Evolutionary conservation across 805 yeast species (phyloP).

Genomic region (Candida suzukii): DNA sequence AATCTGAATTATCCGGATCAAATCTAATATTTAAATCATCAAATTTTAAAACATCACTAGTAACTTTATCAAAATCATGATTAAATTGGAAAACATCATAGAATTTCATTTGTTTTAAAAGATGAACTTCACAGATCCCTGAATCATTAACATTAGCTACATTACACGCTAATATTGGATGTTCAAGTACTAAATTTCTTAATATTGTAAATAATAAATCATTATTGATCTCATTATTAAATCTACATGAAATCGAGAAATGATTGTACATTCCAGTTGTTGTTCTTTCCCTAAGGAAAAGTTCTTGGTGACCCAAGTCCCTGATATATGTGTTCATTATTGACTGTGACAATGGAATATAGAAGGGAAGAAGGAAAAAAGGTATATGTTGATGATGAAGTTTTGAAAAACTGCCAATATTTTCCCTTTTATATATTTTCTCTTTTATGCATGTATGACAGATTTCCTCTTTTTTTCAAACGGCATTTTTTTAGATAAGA

Average conservation of each 20-base stretch:
- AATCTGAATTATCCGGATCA: neutral
- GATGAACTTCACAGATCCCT: neutral
- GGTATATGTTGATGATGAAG: too few species aligned
- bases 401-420: too few species aligned
- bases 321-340: neutral
- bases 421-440: too few species aligned
- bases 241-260: neutral
- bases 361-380: too few species aligned
- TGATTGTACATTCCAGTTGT: neutral
- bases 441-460: too few species aligned
- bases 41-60: neutral
- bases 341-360: too few species aligned
- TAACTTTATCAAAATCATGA: neutral
- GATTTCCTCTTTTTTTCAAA: too few species aligned
- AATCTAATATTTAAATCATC: neutral
- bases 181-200: neutral
- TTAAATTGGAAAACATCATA: neutral
- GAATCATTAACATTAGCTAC: neutral
- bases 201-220: neutral
- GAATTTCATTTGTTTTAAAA: neutral
- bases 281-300: neutral
- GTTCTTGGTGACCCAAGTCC: neutral
- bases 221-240: neutral
- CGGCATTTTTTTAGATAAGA: too few species aligned
- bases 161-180: slow-evolving; percentile 1